A percentile compares a stretch with the other conserved stretches of the same genome.
phyloP scores from a whole-genome alignment of 768 basidiomycete species.

The Mycena rosella region DNA sequence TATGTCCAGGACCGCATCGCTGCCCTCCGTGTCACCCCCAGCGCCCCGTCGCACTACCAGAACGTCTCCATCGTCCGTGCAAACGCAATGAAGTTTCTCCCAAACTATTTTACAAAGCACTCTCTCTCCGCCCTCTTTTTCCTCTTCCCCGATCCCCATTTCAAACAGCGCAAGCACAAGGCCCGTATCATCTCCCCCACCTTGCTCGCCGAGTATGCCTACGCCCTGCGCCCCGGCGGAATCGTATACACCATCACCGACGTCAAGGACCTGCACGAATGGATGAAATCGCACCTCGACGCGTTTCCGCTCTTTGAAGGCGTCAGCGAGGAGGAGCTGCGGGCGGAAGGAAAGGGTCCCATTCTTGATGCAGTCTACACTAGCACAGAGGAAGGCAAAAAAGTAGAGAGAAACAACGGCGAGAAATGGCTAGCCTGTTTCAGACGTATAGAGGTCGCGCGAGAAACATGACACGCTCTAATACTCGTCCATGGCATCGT shows the following conservation, averaged over 20 bases:
- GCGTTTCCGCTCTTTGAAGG: conserved; percentile 89
- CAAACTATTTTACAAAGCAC: conserved; percentile 93
- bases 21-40: conserved; percentile 83
- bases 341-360: conserved; percentile 79
- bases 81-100: conserved; percentile 98
- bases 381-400: conserved; percentile 96
- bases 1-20: conserved; percentile 95
- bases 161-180: conserved; percentile 98
- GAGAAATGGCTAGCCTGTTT: conserved; percentile 96
- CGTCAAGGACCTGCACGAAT: conserved; percentile 91
- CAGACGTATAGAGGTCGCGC: conserved; percentile 65
- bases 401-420: conserved; percentile 92
- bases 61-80: conserved; percentile 96
- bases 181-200: conserved; percentile 98
- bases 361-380: conserved; percentile 87
- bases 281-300: conserved; percentile 94
- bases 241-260: conserved; percentile 99
- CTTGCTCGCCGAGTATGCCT: conserved; percentile 97
- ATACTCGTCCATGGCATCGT: conserved; percentile 53
- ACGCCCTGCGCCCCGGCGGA: conserved; percentile 92
- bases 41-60: conserved; percentile 66
- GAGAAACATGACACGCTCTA: conserved; percentile 42
- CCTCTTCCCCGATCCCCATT: conserved; percentile 98
- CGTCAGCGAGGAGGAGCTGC: conserved; percentile 80
- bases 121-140: conserved; percentile 96